Base-by-base conservation (phyloP, 31 red algal species). In the Bonnemaisonia californica region DNA sequence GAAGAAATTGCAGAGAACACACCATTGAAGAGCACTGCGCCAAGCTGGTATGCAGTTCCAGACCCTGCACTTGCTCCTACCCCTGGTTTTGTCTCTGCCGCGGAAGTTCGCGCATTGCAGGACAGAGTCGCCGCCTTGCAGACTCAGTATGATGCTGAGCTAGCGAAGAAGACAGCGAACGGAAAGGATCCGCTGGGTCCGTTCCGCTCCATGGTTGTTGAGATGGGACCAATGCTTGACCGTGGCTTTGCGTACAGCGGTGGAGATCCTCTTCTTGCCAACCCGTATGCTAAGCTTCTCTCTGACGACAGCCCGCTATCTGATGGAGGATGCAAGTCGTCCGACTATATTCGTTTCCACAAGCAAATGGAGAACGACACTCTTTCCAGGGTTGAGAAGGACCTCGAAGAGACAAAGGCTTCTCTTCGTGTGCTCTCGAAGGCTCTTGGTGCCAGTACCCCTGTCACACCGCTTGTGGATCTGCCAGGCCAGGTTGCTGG, bases 41-140 rank as follows among this genome's bases (percentile, higher is more conserved):
- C 90, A 9, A 93, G 87, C 82, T 93, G 90, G 90, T 93, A 87
- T 54, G 81, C 90, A 18, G 67, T 70, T 27, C 90, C 90, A n/a
- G 62, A 93, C 59, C 90, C 90, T 11, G 82, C 90, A 19, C 77
- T 93, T 23, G 76, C 73, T 26, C 90, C 90, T 38, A 31, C 65
- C 22, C 90, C 90, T 12, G 90, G 47, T 35, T 93, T 79, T 86
- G 90, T 93, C 0, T 87, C 82, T 32, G 65, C 16, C 9, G 83
- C 82, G 22, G 81, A 93, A 62, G 82, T 93, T 59, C 56, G 68
- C 18, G 82, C 74, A 37, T 57, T 93, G 75, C 18, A 86, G 70
- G 54, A 76, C 48, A 74, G 45, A 4, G 74, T 93, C 13, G 70
- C 68, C 48, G 82, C 68, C 2, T 64, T 93, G 28, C 76, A 93